Evolutionary conservation across 1,284 basidiomycete species (phyloP), one percentile per base, ranked within the genome.

Genomic region (Mycosarcoma mackinlayi): DNA sequence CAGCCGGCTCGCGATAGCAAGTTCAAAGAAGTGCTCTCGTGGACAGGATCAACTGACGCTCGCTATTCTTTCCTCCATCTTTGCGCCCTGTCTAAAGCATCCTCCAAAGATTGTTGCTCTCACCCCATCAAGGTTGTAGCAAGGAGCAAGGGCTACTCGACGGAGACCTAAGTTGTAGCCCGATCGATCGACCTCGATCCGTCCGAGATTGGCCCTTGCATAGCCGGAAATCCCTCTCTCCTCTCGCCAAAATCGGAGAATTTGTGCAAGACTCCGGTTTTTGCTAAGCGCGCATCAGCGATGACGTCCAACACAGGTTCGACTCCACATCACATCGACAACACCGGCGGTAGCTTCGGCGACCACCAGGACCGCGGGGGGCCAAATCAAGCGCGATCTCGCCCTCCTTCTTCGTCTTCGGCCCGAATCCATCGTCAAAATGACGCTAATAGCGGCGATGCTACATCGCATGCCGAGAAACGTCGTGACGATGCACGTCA

Each of bases 231-330:
- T 40, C 21, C 37, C 21, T 38, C 4, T 18, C 6, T 38, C 19
- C 19, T 21, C 37, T 4, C 21, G 33, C 7, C 33, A n/a, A 13
- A 35, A 35, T 6, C 23, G 23, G 25, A n/a, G 25, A 28, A 21
- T 38, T 28, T 21, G n/a, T 3, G 16, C 10, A 42, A 42, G 3
- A 18, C 14, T 6, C 8, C 47, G 25, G 47, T 35, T 11, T 49
- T 49, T 49, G 47, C 47, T 49, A 49, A 49, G 37, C 47, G 47
- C 47, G 47, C 47, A 30, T 44, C 14, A 38, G 19, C 35, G 11
- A 49, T 49, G 47, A 49, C 47, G 47, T 49, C 37, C 35, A 28
- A 48, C 18, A 3, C 25, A 3, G 14, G 24, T 28, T 38, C 25
- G 14, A 21, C 19, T 31, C 42, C 42, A 28, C 41, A n/a, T 30